Evolutionary conservation across 768 basidiomycete species (phyloP).

Genomic region (Rhizopogon vulgaris): DNA sequence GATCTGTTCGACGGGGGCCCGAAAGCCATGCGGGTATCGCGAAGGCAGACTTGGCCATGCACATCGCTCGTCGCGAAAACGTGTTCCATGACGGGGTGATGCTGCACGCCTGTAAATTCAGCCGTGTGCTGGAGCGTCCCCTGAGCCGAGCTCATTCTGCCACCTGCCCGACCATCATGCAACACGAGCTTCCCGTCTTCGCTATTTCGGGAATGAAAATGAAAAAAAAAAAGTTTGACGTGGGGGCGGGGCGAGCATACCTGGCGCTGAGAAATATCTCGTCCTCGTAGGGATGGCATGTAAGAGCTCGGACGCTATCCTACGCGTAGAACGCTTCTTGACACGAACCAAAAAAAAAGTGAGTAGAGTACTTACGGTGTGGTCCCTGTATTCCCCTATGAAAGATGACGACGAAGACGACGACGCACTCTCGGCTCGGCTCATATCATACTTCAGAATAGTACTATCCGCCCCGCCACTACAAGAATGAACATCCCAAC

Average conservation of each 20-base stretch:
- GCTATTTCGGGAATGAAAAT: constrained; percentile 27
- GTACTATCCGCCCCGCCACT: constrained; percentile 53
- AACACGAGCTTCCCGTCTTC: constrained; percentile 66
- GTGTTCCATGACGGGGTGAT: constrained; percentile 63
- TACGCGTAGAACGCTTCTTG: constrained; percentile 20
- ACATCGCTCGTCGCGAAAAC: constrained; percentile 63
- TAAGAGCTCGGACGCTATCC: constrained; percentile 61
- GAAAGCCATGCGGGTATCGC: constrained; percentile 72
- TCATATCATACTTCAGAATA: constrained; percentile 49
- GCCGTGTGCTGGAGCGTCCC: constrained; percentile 44
- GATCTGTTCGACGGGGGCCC: constrained; percentile 41
- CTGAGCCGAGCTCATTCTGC: constrained; percentile 33
- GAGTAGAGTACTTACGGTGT: constrained; percentile 18
- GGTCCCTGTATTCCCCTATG: constrained; percentile 23
- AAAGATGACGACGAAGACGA: constrained; percentile 7
- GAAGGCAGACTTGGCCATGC: constrained; percentile 54
- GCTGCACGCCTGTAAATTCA: constrained; percentile 61
- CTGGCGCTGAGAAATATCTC: constrained; percentile 48
- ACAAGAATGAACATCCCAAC: constrained; percentile 2
- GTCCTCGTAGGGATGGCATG: constrained; percentile 60
- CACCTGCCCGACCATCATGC: constrained; percentile 49
- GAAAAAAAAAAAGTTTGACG: neutral
- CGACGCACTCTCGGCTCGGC: constrained; percentile 3
- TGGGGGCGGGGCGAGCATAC: neutral
- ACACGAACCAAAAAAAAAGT: too few relatives aligned